phyloP scores from a whole-genome alignment of 1,284 basidiomycete species.

The Fomitiporia mediterranea region DNA sequence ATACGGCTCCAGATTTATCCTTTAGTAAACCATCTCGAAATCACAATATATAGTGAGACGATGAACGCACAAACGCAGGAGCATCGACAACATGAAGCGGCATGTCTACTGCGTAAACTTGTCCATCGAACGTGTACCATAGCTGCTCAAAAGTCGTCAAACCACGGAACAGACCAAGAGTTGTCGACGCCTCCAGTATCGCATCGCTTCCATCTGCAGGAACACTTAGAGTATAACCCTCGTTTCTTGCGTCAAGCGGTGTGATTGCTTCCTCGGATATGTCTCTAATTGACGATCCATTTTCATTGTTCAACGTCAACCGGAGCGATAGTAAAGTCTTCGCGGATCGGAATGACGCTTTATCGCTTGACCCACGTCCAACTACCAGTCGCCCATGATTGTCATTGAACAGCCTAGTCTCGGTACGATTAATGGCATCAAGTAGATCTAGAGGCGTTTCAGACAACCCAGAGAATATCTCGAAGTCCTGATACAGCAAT shows the following conservation, averaged over 20 bases:
- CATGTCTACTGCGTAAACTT: constrained; percentile 54
- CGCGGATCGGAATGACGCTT: not conserved
- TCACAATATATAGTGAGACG: not conserved
- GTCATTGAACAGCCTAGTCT: constrained; percentile 40
- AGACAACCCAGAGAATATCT: constrained; percentile 37
- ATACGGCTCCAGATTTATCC: constrained; percentile 46
- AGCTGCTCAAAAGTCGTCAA: constrained; percentile 81
- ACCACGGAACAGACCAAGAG: constrained; percentile 76
- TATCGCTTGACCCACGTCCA: constrained; percentile 37
- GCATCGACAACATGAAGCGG: constrained; percentile 58
- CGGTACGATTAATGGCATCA: constrained; percentile 39
- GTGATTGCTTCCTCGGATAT: constrained; percentile 55
- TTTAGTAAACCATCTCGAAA: not conserved
- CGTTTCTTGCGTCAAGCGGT: constrained; percentile 50
- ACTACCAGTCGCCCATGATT: constrained; percentile 47
- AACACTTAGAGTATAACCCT: constrained; percentile 63
- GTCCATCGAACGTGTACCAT: constrained; percentile 52
- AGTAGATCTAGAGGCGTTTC: constrained; percentile 41
- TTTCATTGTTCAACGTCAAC: not conserved
- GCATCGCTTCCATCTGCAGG: constrained; percentile 58
- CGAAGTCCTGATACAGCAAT: constrained; percentile 45
- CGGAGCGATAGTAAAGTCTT: constrained; percentile 4
- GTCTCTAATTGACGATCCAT: constrained; percentile 20
- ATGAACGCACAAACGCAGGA: constrained; percentile 52
- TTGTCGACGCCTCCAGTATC: constrained; percentile 61